Evolutionary conservation across 345 rosid genomes (phyloP), one percentile per base, ranked within the genome.

Genomic region (Clausena lansium): DNA sequence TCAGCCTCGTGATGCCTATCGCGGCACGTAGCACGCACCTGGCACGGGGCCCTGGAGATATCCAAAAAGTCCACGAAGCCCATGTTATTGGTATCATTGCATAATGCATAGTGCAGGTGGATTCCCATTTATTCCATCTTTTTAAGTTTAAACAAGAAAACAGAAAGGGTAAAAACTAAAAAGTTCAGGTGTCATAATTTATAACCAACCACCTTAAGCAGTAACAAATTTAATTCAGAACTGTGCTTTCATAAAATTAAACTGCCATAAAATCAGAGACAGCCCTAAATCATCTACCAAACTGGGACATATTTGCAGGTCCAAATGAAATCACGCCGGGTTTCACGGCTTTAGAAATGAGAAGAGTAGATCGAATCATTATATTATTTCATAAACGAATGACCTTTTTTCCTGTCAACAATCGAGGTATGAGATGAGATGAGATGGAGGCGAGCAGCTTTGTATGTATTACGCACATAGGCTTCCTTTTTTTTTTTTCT

Each of bases 61-160:
- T 76, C 77, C 63, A 65, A 75, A 75, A 75, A 52, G 71, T 62
- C 77, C 70, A 52, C 19, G 35, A 54, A 35, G n/a, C 47, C 78
- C 78, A 66, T 54, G 78, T 35, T 76, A 54, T 41, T 24, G 39
- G 14, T 39, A 79, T 84, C 28, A 76, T 66, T 79, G 81, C 77
- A 71, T 38, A 69, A 19, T n/a, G 76, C n/a, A n/a, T n/a, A n/a
- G n/a, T n/a, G n/a, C 52, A 4, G 61, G 57, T 17, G 5, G 50
- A 45, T 27, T 38, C 47, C 57, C 81, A 70, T 63, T 45, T 25
- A 1, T 28, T 73, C 20, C 68, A 61, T 24, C 47, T 50, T 75
- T 33, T 36, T n/a, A n/a, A n/a, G n/a, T n/a, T n/a, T n/a, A n/a
- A n/a, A n/a, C n/a, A 68, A 61, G 59, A 17, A 45, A 45, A 14